These are phyloP conservation scores for Samsoniella hepiali DNA, from an alignment of 2,329 filamentous ascomycete species.

Conservation along the genomic window DNA sequence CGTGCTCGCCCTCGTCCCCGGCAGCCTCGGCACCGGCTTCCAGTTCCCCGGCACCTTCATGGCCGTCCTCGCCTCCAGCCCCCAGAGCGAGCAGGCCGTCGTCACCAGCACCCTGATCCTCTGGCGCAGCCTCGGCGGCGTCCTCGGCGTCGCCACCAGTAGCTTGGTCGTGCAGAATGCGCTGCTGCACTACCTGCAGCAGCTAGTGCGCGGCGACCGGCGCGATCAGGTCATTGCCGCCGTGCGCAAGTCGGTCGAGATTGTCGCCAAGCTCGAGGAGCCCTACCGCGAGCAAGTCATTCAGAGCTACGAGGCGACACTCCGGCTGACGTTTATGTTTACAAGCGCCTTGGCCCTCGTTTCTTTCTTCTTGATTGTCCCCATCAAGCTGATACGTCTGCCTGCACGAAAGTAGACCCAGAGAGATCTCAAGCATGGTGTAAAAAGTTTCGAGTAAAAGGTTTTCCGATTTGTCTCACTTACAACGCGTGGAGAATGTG, in stretches of 20 bases:
- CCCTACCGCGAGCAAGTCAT: slow-evolving; percentile 54
- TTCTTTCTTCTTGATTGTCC: slow-evolving; percentile 45
- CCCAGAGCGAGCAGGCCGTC: slow-evolving; percentile 62
- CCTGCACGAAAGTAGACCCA: slow-evolving; percentile 38
- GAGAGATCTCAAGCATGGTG: background rate
- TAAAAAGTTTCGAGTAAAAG: background rate
- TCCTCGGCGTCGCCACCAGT: slow-evolving; percentile 69
- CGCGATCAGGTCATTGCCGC: slow-evolving; percentile 53
- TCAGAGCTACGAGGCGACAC: slow-evolving; percentile 49
- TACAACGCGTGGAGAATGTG: background rate
- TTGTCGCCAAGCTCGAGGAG: slow-evolving; percentile 43
- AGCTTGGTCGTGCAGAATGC: slow-evolving; percentile 73
- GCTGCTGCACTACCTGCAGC: slow-evolving; percentile 56
- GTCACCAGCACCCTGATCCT: slow-evolving; percentile 68
- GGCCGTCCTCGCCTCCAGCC: slow-evolving; percentile 56
- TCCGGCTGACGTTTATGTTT: slow-evolving; percentile 46
- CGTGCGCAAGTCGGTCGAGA: slow-evolving; percentile 54
- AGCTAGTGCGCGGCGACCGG: slow-evolving; percentile 55
- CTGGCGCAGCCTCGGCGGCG: slow-evolving; percentile 68
- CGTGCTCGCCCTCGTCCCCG: slow-evolving; percentile 54
- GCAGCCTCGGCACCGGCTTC: slow-evolving; percentile 59
- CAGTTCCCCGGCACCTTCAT: slow-evolving; percentile 64
- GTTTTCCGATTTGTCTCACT: background rate
- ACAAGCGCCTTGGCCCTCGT: slow-evolving; percentile 46
- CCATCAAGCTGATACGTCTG: slow-evolving; percentile 53